Evolutionary conservation across 495 filamentous ascomycete genomes (phyloP).

Genomic region (Tetracladium marchalianum): DNA sequence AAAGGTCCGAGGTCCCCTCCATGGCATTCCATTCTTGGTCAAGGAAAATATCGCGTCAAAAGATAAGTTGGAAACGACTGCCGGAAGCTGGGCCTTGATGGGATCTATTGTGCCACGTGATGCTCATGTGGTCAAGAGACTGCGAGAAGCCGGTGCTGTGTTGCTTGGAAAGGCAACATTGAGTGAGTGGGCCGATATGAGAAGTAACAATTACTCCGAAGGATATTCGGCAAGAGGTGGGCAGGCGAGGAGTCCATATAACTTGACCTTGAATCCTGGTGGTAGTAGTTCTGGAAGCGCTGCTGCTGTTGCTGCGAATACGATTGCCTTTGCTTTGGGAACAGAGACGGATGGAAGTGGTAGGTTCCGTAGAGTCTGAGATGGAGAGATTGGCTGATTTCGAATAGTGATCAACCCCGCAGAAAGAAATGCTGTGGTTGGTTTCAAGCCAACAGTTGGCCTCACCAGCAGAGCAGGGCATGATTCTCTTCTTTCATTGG

Average conservation of each 20-base stretch:
- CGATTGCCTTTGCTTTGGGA: slow-evolving; percentile 53
- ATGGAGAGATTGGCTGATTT: background rate
- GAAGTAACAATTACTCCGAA: slow-evolving; percentile 59
- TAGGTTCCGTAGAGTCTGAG: background rate
- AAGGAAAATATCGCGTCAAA: slow-evolving; percentile 65
- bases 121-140: slow-evolving; percentile 46
- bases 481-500: background rate
- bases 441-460: slow-evolving; percentile 60
- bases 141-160: slow-evolving; percentile 57
- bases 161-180: slow-evolving; percentile 61
- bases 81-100: slow-evolving; percentile 38
- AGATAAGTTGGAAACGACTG: slow-evolving; percentile 61
- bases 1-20: slow-evolving; percentile 37
- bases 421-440: slow-evolving; percentile 52
- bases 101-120: slow-evolving; percentile 58
- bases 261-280: slow-evolving; percentile 59
- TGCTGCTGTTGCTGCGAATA: slow-evolving; percentile 50
- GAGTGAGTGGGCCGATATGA: slow-evolving; percentile 68
- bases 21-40: slow-evolving; percentile 59
- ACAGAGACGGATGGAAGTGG: slow-evolving; percentile 66
- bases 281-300: slow-evolving; percentile 56
- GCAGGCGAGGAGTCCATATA: slow-evolving; percentile 56
- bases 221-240: slow-evolving; percentile 59
- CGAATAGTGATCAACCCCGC: slow-evolving; percentile 55
- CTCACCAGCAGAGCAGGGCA: slow-evolving; percentile 47